Percentiles rank a stretch among this genome's conserved stretches.
These are phyloP conservation scores for Aspergillus sclerotiicarbonarius DNA, from an alignment of 495 filamentous ascomycete species.

Conservation along the genomic window DNA sequence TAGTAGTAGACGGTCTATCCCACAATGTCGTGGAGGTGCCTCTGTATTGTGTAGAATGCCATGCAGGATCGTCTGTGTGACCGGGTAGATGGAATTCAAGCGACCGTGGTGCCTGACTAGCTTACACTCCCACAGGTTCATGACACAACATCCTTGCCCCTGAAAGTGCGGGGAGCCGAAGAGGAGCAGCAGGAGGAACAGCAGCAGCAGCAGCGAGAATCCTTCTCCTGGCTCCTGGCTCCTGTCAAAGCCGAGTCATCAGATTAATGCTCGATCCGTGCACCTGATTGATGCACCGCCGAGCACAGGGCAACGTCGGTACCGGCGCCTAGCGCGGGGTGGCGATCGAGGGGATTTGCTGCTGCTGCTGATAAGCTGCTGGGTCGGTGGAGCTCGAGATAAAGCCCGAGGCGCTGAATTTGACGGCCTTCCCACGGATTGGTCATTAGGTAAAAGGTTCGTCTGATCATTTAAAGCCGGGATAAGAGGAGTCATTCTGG, in stretches of 20 bases:
- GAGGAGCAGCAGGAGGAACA: not conserved
- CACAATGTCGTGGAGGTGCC: no score
- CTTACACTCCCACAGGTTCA: slow-evolving; percentile 2
- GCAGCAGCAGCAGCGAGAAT: not conserved
- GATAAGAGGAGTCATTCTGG: not conserved
- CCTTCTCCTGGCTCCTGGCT: no score
- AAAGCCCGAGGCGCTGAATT: slow-evolving; percentile 19
- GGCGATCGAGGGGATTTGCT: slow-evolving; percentile 17
- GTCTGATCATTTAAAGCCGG: not conserved
- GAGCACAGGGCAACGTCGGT: slow-evolving; percentile 12
- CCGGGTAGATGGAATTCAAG: not conserved
- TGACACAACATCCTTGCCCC: slow-evolving; percentile 7
- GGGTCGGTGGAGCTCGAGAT: slow-evolving; percentile 19
- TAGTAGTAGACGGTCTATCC: no score
- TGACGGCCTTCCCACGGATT: no score
- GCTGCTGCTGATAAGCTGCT: slow-evolving; percentile 20
- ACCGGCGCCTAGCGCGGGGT: slow-evolving; percentile 27
- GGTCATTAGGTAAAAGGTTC: slow-evolving; percentile 14
- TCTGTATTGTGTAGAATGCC: no score
- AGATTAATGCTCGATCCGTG: slow-evolving; percentile 1
- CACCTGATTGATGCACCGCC: not conserved
- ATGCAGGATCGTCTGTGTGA: slow-evolving; percentile 4
- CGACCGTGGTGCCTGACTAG: slow-evolving; percentile 12
- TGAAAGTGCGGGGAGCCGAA: slow-evolving; percentile 1
- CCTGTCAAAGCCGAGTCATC: not conserved